These are phyloP conservation scores for Lanmaoa rubissima DNA, from an alignment of 768 basidiomycete genomes.

Conservation along the genomic window DNA sequence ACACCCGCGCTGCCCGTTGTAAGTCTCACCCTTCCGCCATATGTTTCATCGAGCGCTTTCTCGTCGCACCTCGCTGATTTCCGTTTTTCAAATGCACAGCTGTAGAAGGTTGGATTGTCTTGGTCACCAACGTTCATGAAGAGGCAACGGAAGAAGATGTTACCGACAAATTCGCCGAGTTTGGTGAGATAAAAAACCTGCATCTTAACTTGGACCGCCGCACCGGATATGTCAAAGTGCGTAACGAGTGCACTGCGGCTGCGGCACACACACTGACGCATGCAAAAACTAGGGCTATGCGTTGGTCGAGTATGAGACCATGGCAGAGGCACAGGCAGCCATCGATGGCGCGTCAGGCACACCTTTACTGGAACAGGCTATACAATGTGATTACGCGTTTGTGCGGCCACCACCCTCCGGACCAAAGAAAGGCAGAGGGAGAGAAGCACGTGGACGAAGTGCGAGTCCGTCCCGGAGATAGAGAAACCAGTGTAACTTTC, in stretches of 20 bases:
- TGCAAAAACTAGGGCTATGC: constrained; percentile 78
- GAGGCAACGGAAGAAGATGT: constrained; percentile 98
- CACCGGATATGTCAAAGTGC: constrained; percentile 97
- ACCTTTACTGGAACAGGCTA: constrained; percentile 76
- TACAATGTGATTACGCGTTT: constrained; percentile 93
- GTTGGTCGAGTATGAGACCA: constrained; percentile 94
- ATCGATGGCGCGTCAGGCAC: constrained; percentile 89
- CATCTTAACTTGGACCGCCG: constrained; percentile 95
- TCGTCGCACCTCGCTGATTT: constrained; percentile 4
- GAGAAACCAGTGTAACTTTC: constrained; percentile 12
- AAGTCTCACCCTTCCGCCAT: constrained; percentile 34
- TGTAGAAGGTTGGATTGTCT: constrained; percentile 98
- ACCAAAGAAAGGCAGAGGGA: constrained; percentile 70
- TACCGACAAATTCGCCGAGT: constrained; percentile 94
- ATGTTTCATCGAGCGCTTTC: constrained; percentile 3
- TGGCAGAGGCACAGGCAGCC: constrained; percentile 90
- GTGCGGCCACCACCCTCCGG: constrained; percentile 81
- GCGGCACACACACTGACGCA: not conserved
- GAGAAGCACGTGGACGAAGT: constrained; percentile 66
- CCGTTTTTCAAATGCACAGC: constrained; percentile 47
- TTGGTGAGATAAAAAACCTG: constrained; percentile 95
- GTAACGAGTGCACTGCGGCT: constrained; percentile 12
- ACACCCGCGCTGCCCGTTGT: constrained; percentile 86
- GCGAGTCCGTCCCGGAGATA: constrained; percentile 73
- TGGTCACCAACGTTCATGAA: constrained; percentile 96